Percentiles rank a stretch among this genome's conserved stretches.
These are phyloP conservation scores for Myrmaecium sp. DNA, from an alignment of 2,329 filamentous ascomycete species.

Conservation along the genomic window DNA sequence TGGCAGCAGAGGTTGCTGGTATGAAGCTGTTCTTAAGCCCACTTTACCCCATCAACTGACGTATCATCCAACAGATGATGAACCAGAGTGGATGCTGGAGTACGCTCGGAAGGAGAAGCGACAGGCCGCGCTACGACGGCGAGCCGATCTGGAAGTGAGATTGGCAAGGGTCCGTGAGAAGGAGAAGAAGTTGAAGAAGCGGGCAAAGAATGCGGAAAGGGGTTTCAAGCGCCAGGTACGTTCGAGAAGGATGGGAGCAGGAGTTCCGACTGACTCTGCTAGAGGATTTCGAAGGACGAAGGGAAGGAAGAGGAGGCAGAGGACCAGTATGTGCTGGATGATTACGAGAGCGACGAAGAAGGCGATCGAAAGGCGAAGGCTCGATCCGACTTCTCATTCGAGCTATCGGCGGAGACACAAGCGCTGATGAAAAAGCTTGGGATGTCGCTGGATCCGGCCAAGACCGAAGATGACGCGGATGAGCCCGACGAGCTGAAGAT, in stretches of 20 bases:
- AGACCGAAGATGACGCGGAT: slow-evolving; percentile 30
- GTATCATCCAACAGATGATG: slow-evolving; percentile 36
- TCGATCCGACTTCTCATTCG: slow-evolving; percentile 18
- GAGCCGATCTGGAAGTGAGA: slow-evolving; percentile 58
- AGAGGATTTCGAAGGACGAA: slow-evolving; percentile 8
- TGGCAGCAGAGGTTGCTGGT: slow-evolving; percentile 29
- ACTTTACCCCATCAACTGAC: slow-evolving; percentile 4
- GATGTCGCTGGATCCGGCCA: slow-evolving; percentile 12
- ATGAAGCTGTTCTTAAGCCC: slow-evolving; percentile 5
- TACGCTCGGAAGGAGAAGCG: slow-evolving; percentile 54
- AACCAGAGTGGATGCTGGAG: slow-evolving; percentile 73
- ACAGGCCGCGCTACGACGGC: slow-evolving; percentile 46
- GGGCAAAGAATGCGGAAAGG: slow-evolving; percentile 29
- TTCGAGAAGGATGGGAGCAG: too few species aligned
- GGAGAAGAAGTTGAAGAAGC: slow-evolving; percentile 42
- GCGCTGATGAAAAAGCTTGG: slow-evolving; percentile 50
- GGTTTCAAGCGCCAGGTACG: slow-evolving; percentile 29
- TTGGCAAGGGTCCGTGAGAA: slow-evolving; percentile 45
- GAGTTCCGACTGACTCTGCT: slow-evolving; percentile 5
- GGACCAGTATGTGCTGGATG: slow-evolving; percentile 57
- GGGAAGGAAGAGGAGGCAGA: slow-evolving; percentile 29
- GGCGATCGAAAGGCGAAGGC: slow-evolving; percentile 9
- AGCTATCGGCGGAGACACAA: slow-evolving; percentile 58
- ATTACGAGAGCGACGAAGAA: slow-evolving; percentile 51
- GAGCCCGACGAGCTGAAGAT: slow-evolving; percentile 59